A percentile compares a stretch with the other conserved stretches of the same genome.
phyloP scores from a whole-genome alignment of 176 grass and related monocot species.

The Musa schizocarpa region DNA sequence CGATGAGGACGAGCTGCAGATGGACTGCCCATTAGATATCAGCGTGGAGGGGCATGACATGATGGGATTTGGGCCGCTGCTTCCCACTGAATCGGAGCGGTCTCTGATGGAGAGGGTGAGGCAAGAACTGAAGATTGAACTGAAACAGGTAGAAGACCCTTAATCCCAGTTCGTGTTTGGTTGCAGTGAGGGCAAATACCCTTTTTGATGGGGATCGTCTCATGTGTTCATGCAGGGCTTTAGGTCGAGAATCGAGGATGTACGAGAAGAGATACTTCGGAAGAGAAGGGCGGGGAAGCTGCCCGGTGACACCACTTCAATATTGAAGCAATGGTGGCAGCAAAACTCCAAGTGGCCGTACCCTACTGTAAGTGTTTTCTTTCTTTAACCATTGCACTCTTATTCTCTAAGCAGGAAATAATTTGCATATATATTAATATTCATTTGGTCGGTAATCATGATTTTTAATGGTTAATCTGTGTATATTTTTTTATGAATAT shows the following conservation, averaged over 20 bases:
- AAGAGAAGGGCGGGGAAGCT: conserved; percentile 98
- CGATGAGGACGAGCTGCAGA: conserved; percentile 73
- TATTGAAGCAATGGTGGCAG: conserved; percentile 99
- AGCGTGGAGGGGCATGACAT: conserved; percentile 73
- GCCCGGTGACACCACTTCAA: conserved; percentile 92
- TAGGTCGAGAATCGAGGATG: conserved; percentile 96
- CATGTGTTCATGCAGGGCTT: conserved; percentile 43
- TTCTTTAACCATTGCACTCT: background rate
- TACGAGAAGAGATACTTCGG: conserved; percentile 85
- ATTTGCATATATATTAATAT: no score
- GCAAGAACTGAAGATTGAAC: conserved; percentile 84
- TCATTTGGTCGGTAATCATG: no score
- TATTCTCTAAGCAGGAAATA: no score
- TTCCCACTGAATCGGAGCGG: conserved; percentile 78
- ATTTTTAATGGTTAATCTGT: no score
- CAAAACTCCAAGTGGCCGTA: conserved; percentile 99
- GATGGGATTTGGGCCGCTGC: conserved; percentile 92
- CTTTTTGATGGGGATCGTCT: no score
- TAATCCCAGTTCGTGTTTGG: background rate
- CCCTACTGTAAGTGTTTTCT: conserved; percentile 61
- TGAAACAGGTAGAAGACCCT: conserved; percentile 56
- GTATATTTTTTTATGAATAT: no score
- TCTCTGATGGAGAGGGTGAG: conserved; percentile 98
- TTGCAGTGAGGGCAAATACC: no score
- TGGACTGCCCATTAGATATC: conserved; percentile 49